phyloP scores from a whole-genome alignment of 129 eudicot genomes.

The Cynara cardunculus region DNA sequence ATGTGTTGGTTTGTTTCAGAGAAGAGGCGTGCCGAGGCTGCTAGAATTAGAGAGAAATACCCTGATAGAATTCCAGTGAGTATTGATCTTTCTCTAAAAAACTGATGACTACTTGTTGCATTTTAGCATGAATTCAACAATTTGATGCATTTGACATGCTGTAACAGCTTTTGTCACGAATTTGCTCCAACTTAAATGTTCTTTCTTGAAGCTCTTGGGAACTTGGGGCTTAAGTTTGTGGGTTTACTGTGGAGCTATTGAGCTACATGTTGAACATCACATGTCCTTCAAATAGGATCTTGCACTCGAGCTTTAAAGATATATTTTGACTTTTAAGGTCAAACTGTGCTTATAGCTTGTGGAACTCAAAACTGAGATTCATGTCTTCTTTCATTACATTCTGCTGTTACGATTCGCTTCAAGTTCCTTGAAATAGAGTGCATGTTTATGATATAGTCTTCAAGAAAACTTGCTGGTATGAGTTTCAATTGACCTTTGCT shows the following conservation, averaged over 20 bases:
- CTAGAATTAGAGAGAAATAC: constrained; percentile 80
- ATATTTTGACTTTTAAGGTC: neutral
- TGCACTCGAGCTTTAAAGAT: neutral
- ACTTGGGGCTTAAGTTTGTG: neutral
- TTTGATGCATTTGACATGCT: neutral
- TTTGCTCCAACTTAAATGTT: neutral
- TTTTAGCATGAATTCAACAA: neutral
- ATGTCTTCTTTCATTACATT: neutral
- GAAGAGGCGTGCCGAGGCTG: constrained; percentile 78
- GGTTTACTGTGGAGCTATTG: neutral
- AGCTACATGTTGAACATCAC: neutral
- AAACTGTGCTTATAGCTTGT: neutral
- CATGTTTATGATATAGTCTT: neutral
- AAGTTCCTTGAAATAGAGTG: neutral
- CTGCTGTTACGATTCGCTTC: neutral
- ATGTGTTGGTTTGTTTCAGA: constrained; percentile 30
- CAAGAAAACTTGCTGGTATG: neutral
- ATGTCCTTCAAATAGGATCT: neutral
- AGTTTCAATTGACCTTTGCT: neutral
- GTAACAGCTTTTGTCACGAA: neutral
- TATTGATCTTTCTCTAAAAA: constrained; percentile 2
- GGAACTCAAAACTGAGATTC: neutral
- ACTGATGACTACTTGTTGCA: neutral
- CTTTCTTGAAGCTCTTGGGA: neutral
- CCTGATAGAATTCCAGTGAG: constrained; percentile 81